Percentiles rank a stretch among this genome's conserved stretches.
These are phyloP conservation scores for Acanthamoeba rhysodes DNA, from an alignment of 208 protist species.

Conservation along the genomic window DNA sequence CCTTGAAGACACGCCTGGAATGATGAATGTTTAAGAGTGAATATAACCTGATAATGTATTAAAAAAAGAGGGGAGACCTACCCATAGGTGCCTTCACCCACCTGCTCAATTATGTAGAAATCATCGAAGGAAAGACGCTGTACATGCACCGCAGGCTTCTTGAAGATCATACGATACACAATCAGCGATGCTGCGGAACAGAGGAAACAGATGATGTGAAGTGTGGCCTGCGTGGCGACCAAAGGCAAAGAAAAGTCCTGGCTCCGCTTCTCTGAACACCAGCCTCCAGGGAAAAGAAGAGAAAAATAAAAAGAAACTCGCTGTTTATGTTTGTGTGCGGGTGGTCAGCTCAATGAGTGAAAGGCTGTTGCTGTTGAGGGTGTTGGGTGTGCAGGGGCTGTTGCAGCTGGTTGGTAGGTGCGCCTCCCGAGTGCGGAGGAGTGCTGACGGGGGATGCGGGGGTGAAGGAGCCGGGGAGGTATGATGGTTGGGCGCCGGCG, in stretches of 20 bases:
- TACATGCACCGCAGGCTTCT: not conserved
- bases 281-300: too few relatives aligned
- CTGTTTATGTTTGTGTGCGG: too few relatives aligned
- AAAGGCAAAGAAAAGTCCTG: too few relatives aligned
- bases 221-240: too few relatives aligned
- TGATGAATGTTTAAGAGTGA: too few relatives aligned
- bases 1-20: constrained; percentile 59
- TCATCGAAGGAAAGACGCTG: not conserved
- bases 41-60: not conserved
- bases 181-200: too few relatives aligned
- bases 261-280: too few relatives aligned
- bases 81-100: constrained; percentile 62
- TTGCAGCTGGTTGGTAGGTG: not conserved
- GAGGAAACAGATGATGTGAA: too few relatives aligned
- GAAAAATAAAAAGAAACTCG: too few relatives aligned
- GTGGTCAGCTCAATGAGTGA: too few relatives aligned
- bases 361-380: too few relatives aligned
- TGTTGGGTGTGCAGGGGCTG: not conserved
- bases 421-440: not conserved
- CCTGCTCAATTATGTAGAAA: constrained; percentile 50
- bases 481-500: not conserved
- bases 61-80: not conserved
- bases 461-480: too few relatives aligned
- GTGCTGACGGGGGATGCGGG: not conserved
- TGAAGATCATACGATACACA: not conserved